Evolutionary conservation across 140 eudicot species (phyloP), one percentile per base, ranked within the genome.

Genomic region (Ambrosia hybrid): DNA sequence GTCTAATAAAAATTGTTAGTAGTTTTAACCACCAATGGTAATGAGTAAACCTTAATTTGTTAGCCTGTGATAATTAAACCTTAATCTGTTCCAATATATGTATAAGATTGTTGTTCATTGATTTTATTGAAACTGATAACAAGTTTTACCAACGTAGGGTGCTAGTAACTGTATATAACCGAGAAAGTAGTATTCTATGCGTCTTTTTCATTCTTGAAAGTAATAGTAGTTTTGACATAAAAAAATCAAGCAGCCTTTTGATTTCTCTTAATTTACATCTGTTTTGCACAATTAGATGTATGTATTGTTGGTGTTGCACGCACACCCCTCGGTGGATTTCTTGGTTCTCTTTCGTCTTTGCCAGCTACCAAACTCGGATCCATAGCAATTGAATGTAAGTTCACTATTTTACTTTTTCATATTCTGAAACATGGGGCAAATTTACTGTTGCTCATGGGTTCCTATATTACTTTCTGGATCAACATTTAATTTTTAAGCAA

Each of bases 301-400:
- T 92, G 98, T 82, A 85, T 92, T 48, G 98, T 92, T 73, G 98
- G 98, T 82, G 96, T 75, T 81, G 98, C 95, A 67, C 98, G 98
- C 16, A 92, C 98, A 53, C 98, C 98, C 55, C 89, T 92, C 84
- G 98, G 98, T 71, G 95, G 90, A n/a, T 89, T 92, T 73, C 91
- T 92, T 55, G 98, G 98, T 55, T 68, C 89, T 48, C 95, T 92
- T 76, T 89, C 98, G 37, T 83, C 98, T 43, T 49, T 92, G 49
- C 70, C 96, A 46, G 98, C 98, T 65, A 92, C 98, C 77, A 92
- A 87, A 76, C 96, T 92, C 66, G 98, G 98, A 48, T 87, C 95
- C 46, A 74, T 92, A 30, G 98, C 96, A 67, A 92, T 92, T 80
- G 80, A 87, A 73, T 71, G 96, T 92, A 87, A 89, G 85, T 66